A percentile compares a stretch with the other conserved stretches of the same genome.
These are phyloP conservation scores for Ustilago hordei DNA, from an alignment of 1,284 basidiomycete species.

Conservation along the genomic window DNA sequence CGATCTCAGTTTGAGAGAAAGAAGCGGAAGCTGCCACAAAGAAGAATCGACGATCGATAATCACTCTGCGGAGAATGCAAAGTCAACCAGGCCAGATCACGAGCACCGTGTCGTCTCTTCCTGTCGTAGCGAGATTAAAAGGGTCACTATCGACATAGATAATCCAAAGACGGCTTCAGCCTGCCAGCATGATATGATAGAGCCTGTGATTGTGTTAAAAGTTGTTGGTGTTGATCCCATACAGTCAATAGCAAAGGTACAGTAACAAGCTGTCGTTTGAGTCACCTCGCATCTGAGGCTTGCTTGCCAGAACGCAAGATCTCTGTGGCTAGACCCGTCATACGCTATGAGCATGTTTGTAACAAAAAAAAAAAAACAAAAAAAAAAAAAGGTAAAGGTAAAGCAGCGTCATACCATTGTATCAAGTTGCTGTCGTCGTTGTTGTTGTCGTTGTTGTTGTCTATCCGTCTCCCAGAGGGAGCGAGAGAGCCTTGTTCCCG, in stretches of 20 bases:
- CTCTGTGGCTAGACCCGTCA: not conserved
- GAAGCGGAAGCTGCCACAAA: not conserved
- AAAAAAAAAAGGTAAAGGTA: not conserved
- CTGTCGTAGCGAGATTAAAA: slow-evolving; percentile 4
- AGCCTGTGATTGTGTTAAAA: not conserved
- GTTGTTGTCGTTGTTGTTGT: too few relatives aligned
- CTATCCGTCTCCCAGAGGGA: not conserved
- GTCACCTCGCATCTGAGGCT: too few relatives aligned
- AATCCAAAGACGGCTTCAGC: not conserved
- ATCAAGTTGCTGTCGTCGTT: not conserved
- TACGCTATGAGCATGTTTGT: not conserved
- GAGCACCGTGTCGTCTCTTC: not conserved
- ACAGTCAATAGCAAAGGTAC: not conserved
- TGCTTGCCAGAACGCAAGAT: not conserved
- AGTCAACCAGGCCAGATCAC: slow-evolving; percentile 1
- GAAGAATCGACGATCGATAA: not conserved
- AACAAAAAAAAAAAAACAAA: not conserved
- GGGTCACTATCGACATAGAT: not conserved
- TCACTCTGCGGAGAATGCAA: not conserved
- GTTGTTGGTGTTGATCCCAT: not conserved
- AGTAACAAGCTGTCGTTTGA: too few relatives aligned
- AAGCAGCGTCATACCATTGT: not conserved
- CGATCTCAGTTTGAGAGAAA: not conserved
- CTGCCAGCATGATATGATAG: too few relatives aligned
- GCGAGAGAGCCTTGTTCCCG: not conserved